Base-by-base conservation (phyloP, 257 asterid genomes). In the Plantago elongata region DNA sequence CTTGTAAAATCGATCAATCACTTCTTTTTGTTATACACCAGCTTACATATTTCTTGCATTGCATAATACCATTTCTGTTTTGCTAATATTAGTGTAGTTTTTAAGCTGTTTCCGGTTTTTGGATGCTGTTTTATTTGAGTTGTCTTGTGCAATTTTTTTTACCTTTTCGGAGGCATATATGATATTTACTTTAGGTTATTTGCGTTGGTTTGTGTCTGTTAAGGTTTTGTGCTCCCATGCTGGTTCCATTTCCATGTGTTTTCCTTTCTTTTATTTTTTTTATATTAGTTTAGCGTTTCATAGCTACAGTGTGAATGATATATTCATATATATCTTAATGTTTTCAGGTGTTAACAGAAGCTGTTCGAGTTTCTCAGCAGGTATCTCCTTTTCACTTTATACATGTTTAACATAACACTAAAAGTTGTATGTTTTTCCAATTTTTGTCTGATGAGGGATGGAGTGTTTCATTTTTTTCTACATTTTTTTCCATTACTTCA, bases 331-430 rank as follows among this genome's bases (percentile, higher is more conserved):
- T 40, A 51, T 56, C 50, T 45, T 67, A 55, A 61, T 60, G 30
- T 61, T 78, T 70, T 70, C 86, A 91, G 98, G 99, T 84, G 60
- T 78, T 92, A 63, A 92, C 90, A 45, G 99, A 92, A 83, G 97
- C 97, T 27, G 96, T 92, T 63, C 82, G 86, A 70, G 95, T 92
- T 74, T 92, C 94, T 63, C 99, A 92, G 78, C 97, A 86, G 98
- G 98, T 91, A 67, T 55, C 40, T 34, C 40, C 4, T 34, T 34
- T 34, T 34, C 57, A 38, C 57, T 61, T 72, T 65, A 50, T 58
- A 70, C 12, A 11, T 60, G n/a, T 54, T 17, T 46, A 45, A 48
- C 44, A 50, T 14, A 29, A 10, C 7, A 48, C 9, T 9, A 54
- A 51, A 46, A 13, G 37, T 52, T 54, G 46, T 7, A 14, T 56